Base-by-base conservation (phyloP, 2,329 filamentous ascomycete species). In the Zymoseptoria passerinii region DNA sequence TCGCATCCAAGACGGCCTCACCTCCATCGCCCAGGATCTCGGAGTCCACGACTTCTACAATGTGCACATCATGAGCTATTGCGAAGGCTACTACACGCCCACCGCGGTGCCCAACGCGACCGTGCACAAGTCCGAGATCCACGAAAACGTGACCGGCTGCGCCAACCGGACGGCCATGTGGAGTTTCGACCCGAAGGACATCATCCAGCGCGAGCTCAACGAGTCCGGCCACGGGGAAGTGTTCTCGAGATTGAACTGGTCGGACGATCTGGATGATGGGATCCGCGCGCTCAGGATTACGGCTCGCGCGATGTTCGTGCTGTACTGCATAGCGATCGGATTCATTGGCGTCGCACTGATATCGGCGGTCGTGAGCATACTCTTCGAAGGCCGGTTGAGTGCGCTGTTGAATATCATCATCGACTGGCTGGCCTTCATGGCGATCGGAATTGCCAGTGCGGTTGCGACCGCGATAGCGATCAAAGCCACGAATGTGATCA, bases 371-470 rank as follows among this genome's bases (percentile, higher is more conserved):
- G 61, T 75, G 35, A 75, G 76, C 1, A 60, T 82, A 55, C 75
- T 83, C 62, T 61, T 72, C 10, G 68, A 72, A 1, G 78, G 77
- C 1, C 68, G 76, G 1, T 64, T 81, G 19, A 72, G 76, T n/a
- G 76, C 79, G 2, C 71, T 78, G 19, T 63, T 79, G 51, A 83
- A 84, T 65, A 73, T 81, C 52, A 64, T 77, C 6, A 65, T 84
- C 8, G 72, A 79, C 18, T 66, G 75, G 49, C 66, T 83, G n/a
- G 78, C 79, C 0, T 82, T 84, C 61, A 48, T 83, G 6, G 74
- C 84, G 10, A 80, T 87, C 66, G 87, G 87, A 3, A 84, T 86
- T 55, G 85, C 87, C 52, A 92, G 88, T 19, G 90, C 90, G 65
- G 86, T 92, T 23, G 82, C 85, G 27, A 88, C 82, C 0, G 86